phyloP scores from a whole-genome alignment of 2,329 filamentous ascomycete genomes.

The Aureobasidium sp. region DNA sequence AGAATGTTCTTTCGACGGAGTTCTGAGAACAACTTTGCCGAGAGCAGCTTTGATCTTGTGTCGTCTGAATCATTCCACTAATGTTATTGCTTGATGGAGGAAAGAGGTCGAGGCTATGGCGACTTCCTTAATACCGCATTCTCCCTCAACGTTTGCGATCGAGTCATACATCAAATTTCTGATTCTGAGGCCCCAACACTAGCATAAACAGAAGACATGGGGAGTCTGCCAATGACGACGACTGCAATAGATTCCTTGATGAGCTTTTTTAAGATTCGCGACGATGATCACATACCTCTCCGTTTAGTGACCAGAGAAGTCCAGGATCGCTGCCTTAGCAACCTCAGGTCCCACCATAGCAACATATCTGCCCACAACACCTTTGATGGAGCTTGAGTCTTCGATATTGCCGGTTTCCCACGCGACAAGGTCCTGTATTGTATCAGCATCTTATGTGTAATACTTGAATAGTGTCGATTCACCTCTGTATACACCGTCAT shows the following conservation, averaged over 20 bases:
- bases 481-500: conserved; percentile 30
- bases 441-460: neutral
- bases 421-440: conserved; percentile 43
- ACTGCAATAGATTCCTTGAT: neutral
- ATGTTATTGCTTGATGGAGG: neutral
- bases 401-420: conserved; percentile 52
- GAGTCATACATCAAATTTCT: too few species aligned
- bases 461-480: conserved; percentile 15
- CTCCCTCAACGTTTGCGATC: too few species aligned
- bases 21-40: neutral
- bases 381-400: conserved; percentile 50
- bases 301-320: conserved; percentile 37
- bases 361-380: conserved; percentile 59
- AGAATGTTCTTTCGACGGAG: too few species aligned
- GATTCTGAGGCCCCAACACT: too few species aligned
- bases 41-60: neutral
- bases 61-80: neutral
- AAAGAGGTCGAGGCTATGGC: neutral
- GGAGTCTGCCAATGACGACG: neutral
- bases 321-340: conserved; percentile 51
- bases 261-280: too few species aligned
- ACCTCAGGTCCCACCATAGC: conserved; percentile 59
- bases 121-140: neutral
- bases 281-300: neutral
- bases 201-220: too few species aligned